Percentiles rank a stretch among this genome's conserved stretches.
Conservation (phyloP, 257 asterid genomes). For the Gentiana dahurica region DNA sequence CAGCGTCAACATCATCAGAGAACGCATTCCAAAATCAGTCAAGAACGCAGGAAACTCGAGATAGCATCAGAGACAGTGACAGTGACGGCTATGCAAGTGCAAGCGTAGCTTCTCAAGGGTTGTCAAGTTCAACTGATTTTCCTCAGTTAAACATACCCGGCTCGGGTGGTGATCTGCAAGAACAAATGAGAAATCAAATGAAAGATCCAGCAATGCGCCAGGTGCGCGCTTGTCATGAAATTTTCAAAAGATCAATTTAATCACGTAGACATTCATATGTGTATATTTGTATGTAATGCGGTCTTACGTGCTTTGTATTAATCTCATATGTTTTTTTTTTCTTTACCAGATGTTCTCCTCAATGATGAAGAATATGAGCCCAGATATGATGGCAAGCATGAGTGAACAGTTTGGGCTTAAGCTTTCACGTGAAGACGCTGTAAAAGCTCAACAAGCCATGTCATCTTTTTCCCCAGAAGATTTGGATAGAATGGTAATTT, state of each 20-base stretch:
- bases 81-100: slow-evolving; percentile 36
- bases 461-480: slow-evolving; percentile 86
- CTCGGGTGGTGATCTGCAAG: slow-evolving; percentile 66
- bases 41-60: slow-evolving; percentile 20
- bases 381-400: slow-evolving; percentile 96
- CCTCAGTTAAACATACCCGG: slow-evolving; percentile 39
- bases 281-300: no score
- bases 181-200: slow-evolving; percentile 91
- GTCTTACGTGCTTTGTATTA: no score
- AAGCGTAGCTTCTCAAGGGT: slow-evolving; percentile 13
- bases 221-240: slow-evolving; percentile 27
- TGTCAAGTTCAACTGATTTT: slow-evolving; percentile 21
- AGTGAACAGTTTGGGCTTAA: slow-evolving; percentile 84
- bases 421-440: slow-evolving; percentile 95
- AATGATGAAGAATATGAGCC: slow-evolving; percentile 81
- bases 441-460: slow-evolving; percentile 97
- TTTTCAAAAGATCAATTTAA: no score
- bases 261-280: no score
- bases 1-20: slow-evolving; percentile 26
- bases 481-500: slow-evolving; percentile 75
- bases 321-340: slow-evolving; percentile 11
- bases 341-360: slow-evolving; percentile 80
- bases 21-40: slow-evolving; percentile 14
- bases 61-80: slow-evolving; percentile 18
- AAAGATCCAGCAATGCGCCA: slow-evolving; percentile 95